Evolutionary conservation across 2,329 filamentous ascomycete genomes (phyloP).

Genomic region (Ilyonectria robusta): DNA sequence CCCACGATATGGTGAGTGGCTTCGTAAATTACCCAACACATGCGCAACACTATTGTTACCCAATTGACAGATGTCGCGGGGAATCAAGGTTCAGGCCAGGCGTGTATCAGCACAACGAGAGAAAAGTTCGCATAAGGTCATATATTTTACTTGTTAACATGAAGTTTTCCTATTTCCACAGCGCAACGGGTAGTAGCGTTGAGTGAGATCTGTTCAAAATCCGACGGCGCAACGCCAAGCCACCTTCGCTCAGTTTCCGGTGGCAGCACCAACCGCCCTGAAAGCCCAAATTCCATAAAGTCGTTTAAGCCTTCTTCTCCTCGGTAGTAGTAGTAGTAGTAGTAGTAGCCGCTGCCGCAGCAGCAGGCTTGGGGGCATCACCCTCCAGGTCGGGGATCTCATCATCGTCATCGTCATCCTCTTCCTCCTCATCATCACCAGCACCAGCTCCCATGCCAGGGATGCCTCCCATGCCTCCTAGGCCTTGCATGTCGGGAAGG

Average conservation of each 20-base stretch:
- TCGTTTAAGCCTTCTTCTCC: conserved; percentile 56
- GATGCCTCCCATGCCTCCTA: conserved; percentile 26
- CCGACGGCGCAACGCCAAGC: conserved; percentile 45
- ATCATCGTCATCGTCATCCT: conserved; percentile 70
- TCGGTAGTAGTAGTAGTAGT: conserved; percentile 49
- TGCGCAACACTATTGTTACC: too few relatives aligned
- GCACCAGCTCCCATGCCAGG: neutral
- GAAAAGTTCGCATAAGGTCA: conserved; percentile 10
- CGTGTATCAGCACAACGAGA: neutral
- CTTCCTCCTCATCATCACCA: conserved; percentile 59
- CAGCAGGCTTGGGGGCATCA: conserved; percentile 61
- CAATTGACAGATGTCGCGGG: too few relatives aligned
- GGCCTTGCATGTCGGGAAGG: conserved; percentile 69
- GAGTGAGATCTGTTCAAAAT: conserved; percentile 40
- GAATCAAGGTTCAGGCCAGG: neutral
- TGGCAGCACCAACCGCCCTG: conserved; percentile 26
- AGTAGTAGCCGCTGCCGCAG: conserved; percentile 47
- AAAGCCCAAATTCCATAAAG: conserved; percentile 33
- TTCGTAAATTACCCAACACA: too few relatives aligned
- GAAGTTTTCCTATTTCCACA: conserved; percentile 42
- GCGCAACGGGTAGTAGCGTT: conserved; percentile 38
- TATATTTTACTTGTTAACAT: conserved; percentile 30
- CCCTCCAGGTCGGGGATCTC: conserved; percentile 61
- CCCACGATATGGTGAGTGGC: neutral
- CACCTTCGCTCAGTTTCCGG: conserved; percentile 40